A percentile compares a stretch with the other conserved stretches of the same genome.
These are phyloP conservation scores for Melastoma malabathricum DNA, from an alignment of 345 rosid species.

Conservation along the genomic window DNA sequence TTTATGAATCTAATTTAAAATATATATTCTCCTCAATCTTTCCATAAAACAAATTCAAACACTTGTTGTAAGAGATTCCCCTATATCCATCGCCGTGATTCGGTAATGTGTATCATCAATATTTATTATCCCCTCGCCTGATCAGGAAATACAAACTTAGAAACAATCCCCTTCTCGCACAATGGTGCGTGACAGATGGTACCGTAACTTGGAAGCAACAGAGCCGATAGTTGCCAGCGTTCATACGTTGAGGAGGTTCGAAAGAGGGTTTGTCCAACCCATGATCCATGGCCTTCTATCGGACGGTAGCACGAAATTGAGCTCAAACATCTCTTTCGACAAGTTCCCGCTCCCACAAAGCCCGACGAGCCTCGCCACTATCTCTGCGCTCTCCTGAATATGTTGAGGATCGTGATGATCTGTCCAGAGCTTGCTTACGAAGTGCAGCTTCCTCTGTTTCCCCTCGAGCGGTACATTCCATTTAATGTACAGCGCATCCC, in stretches of 20 bases:
- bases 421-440: conserved; percentile 89
- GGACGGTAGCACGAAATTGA: conserved; percentile 73
- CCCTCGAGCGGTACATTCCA: conserved; percentile 95
- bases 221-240: conserved; percentile 4
- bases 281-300: conserved; percentile 83
- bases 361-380: conserved; percentile 91
- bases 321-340: conserved; percentile 98
- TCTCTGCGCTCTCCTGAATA: conserved; percentile 87
- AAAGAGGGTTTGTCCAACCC: conserved; percentile 77
- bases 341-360: conserved; percentile 75
- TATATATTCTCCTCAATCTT: no score
- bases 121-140: no score
- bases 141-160: no score
- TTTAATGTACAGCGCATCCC: conserved; percentile 66
- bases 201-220: conserved; percentile 3
- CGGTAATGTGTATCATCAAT: no score
- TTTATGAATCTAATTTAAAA: no score
- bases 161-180: no score
- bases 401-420: conserved; percentile 82
- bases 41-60: no score
- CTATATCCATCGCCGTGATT: no score
- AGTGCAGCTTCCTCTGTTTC: conserved; percentile 87
- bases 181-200: no score
- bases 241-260: conserved; percentile 70
- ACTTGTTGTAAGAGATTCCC: no score